A percentile compares a stretch with the other conserved stretches of the same genome.
Evolutionary conservation across 805 yeast genomes (phyloP).

Genomic region (Zygoascus tannicola): DNA sequence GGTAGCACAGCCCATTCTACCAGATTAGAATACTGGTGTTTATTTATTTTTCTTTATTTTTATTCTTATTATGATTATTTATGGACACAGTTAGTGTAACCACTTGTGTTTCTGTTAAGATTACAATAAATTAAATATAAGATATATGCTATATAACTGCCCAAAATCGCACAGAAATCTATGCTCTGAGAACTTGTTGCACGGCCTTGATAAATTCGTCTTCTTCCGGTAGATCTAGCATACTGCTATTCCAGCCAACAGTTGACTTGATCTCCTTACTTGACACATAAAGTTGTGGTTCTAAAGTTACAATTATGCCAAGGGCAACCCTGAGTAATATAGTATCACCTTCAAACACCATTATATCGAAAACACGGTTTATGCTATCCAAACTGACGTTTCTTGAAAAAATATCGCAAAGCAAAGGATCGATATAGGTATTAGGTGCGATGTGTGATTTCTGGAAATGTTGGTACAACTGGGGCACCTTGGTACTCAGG

Average conservation of each 20-base stretch:
- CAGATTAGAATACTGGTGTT: background rate
- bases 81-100: no score
- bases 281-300: slow-evolving; percentile 44
- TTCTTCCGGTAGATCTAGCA: slow-evolving; percentile 40
- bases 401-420: slow-evolving; percentile 35
- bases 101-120: no score
- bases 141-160: background rate
- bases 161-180: no score
- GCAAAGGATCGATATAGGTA: slow-evolving; percentile 36
- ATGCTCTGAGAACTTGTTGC: slow-evolving; percentile 28
- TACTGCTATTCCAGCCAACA: slow-evolving; percentile 29
- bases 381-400: slow-evolving; percentile 39
- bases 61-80: no score
- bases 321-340: slow-evolving; percentile 44
- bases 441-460: slow-evolving; percentile 34
- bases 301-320: slow-evolving; percentile 42
- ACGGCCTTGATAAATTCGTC: slow-evolving; percentile 40
- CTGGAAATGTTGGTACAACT: slow-evolving; percentile 43
- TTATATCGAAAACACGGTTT: slow-evolving; percentile 46
- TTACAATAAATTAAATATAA: background rate
- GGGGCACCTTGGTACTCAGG: slow-evolving; percentile 36
- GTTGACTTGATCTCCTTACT: slow-evolving; percentile 36
- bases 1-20: background rate
- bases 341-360: slow-evolving; percentile 52
- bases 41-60: no score